Base-by-base conservation (phyloP, 179 eudicot genomes). In the Silene coronaria region DNA sequence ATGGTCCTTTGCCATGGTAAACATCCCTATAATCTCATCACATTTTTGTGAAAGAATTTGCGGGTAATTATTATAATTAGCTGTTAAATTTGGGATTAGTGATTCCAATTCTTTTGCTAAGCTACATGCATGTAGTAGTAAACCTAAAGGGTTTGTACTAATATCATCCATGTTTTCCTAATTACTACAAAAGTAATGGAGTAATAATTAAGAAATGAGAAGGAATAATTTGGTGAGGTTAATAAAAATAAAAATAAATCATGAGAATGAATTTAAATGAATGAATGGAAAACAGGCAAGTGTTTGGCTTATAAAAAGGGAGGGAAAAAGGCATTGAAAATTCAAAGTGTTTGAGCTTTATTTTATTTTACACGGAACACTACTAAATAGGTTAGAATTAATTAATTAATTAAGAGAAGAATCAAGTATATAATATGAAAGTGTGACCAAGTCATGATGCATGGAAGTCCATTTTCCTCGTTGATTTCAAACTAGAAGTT, bases 391-490 rank as follows among this genome's bases (percentile, higher is more conserved):
- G 12, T 34, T 2, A 3, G 19, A 14, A 48, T 46, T 22, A 22
- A 14, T 23, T 6, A 16, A 76, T 2, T 26, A 16, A 55, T 3
- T 10, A 6, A 12, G 17, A 6, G 19, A 24, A 32, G 32, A 36
- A n/a, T n/a, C n/a, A 24, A 36, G 51, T 45, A 53, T 10, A 67
- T 9, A 36, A 71, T 62, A 68, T 22, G 9, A 26, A 27, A 64
- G 27, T 59, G 67, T 67, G 83, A 81, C 84, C 5, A 51, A 81
- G 80, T 77, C 80, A 62, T 38, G 45, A 28, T 57, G 10, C 42
- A 71, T 80, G 63, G 65, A 77, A 78, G 81, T 82, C 84, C 19
- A 75, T 57, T 45, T 51, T 78, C 81, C 79, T 46, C 76, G 34
- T 81, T 78, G 78, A 81, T 75, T 73, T 59, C 28, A 62, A 69